Evolutionary conservation across 78 protist species (phyloP).

Genomic region (Pigoraptor vietnamica): DNA sequence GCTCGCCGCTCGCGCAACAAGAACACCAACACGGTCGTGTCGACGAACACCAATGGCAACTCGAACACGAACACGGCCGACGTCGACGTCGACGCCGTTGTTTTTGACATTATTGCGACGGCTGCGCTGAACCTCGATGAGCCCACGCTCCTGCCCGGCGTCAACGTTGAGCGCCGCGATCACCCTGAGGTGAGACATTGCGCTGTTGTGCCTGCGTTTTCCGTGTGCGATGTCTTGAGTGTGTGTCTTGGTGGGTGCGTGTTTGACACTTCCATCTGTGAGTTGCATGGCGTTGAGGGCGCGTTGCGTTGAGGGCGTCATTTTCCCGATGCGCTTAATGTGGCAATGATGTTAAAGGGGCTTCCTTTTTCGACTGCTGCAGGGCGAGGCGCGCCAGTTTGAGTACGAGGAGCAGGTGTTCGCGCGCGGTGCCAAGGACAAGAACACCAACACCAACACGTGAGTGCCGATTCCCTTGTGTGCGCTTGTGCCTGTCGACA

Average conservation of each 20-base stretch:
- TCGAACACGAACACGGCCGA: not conserved
- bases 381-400: no score
- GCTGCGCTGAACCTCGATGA: not conserved
- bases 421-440: not conserved
- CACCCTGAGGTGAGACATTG: not conserved
- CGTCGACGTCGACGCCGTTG: not conserved
- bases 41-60: not conserved
- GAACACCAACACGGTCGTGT: not conserved
- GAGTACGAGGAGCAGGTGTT: no score
- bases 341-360: no score
- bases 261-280: not conserved
- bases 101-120: not conserved
- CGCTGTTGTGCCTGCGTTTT: not conserved
- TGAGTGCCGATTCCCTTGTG: not conserved
- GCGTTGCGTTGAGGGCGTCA: not conserved
- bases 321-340: no score
- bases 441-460: not conserved
- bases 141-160: not conserved
- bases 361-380: no score
- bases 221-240: not conserved
- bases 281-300: not conserved
- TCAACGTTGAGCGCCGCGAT: not conserved
- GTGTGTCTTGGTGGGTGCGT: not conserved
- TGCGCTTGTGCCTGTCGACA: no score
- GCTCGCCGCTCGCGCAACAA: not conserved